These are phyloP conservation scores for Macroventuria anomochaeta DNA, from an alignment of 2,329 filamentous ascomycete species.

Conservation along the genomic window DNA sequence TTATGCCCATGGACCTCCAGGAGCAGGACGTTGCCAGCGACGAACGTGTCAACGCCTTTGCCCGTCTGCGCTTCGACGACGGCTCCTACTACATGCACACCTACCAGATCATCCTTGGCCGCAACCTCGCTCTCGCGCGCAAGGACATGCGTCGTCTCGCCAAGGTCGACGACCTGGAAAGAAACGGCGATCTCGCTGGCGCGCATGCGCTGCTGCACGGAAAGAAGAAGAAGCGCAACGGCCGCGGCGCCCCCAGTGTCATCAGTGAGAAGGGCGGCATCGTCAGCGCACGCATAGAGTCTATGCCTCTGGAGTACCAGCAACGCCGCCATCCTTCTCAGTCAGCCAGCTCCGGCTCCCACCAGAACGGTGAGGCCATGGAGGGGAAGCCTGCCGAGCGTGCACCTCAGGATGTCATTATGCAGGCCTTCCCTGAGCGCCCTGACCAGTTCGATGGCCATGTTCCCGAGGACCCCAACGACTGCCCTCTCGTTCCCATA, in stretches of 20 bases:
- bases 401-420: conserved; percentile 44
- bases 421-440: conserved; percentile 45
- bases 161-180: conserved; percentile 35
- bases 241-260: conserved; percentile 62
- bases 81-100: conserved; percentile 81
- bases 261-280: conserved; percentile 75
- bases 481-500: conserved; percentile 72
- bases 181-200: conserved; percentile 33
- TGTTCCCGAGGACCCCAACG: conserved; percentile 63
- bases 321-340: conserved; percentile 52
- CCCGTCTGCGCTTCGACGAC: conserved; percentile 74
- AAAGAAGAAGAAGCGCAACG: conserved; percentile 59
- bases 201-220: conserved; percentile 35
- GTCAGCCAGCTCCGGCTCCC: conserved; percentile 59
- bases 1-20: conserved; percentile 20
- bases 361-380: conserved; percentile 43
- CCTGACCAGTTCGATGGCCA: conserved; percentile 63
- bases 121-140: conserved; percentile 61
- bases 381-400: conserved; percentile 39
- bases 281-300: conserved; percentile 51
- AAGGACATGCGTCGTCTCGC: conserved; percentile 61
- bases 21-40: conserved; percentile 24
- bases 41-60: conserved; percentile 63
- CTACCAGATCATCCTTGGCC: conserved; percentile 73
- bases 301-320: conserved; percentile 45